A percentile compares a stretch with the other conserved stretches of the same genome.
These are phyloP conservation scores for Geosmithia flava DNA, from an alignment of 2,329 filamentous ascomycete species.

Conservation along the genomic window DNA sequence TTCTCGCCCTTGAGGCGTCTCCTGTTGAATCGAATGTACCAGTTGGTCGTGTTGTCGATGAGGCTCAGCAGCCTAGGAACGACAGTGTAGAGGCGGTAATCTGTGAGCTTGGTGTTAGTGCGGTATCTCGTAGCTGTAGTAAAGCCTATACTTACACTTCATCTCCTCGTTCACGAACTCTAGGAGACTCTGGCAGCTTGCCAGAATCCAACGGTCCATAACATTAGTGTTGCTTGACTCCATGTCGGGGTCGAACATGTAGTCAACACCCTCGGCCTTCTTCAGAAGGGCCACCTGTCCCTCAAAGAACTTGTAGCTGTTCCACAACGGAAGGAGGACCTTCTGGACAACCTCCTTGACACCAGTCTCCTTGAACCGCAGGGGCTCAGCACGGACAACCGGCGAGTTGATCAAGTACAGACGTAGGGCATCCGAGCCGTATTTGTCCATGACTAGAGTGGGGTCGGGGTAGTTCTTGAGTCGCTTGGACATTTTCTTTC, in stretches of 20 bases:
- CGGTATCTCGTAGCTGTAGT: not conserved
- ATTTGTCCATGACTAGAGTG: constrained; percentile 67
- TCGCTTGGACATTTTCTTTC: constrained; percentile 98
- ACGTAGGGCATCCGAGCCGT: constrained; percentile 83
- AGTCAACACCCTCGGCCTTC: constrained; percentile 71
- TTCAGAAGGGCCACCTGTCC: constrained; percentile 77
- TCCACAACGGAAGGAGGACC: constrained; percentile 85
- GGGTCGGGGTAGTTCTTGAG: constrained; percentile 95
- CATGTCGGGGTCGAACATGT: constrained; percentile 62
- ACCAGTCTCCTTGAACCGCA: constrained; percentile 82
- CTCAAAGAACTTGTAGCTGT: constrained; percentile 93
- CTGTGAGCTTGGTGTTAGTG: constrained; percentile 15
- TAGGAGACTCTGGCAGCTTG: constrained; percentile 80
- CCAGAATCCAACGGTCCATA: constrained; percentile 93
- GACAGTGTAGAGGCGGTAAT: constrained; percentile 77
- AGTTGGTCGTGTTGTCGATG: constrained; percentile 95
- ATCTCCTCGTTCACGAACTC: constrained; percentile 92
- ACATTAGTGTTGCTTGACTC: constrained; percentile 75
- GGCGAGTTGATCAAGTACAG: constrained; percentile 97
- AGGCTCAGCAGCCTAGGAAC: constrained; percentile 71
- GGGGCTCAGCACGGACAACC: constrained; percentile 79
- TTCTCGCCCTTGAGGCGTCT: constrained; percentile 84
- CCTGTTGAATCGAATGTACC: constrained; percentile 94
- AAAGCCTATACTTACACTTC: constrained; percentile 41
- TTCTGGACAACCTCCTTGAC: constrained; percentile 93